Evolutionary conservation across 2,329 filamentous ascomycete species (phyloP).

Genomic region (Fusarium continuum): DNA sequence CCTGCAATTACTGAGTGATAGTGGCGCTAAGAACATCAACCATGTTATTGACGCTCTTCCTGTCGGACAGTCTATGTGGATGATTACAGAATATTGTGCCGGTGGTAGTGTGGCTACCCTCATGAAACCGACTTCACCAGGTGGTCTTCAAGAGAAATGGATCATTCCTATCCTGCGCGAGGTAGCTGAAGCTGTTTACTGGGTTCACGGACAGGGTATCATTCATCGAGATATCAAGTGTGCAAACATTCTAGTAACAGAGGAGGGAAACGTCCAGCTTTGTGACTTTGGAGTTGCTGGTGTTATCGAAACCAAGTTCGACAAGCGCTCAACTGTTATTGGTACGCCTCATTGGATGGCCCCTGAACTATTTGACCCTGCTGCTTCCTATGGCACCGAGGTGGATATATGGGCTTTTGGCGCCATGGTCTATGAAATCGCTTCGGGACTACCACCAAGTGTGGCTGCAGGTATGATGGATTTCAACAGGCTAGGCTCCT

Average conservation of each 20-base stretch:
- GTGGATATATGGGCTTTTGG: conserved; percentile 89
- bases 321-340: conserved; percentile 82
- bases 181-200: conserved; percentile 71
- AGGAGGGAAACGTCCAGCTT: conserved; percentile 79
- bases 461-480: conserved; percentile 61
- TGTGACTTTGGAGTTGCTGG: conserved; percentile 88
- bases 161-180: conserved; percentile 74
- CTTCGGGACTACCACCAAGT: conserved; percentile 79
- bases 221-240: conserved; percentile 78
- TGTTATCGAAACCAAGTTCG: conserved; percentile 76
- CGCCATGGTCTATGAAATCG: conserved; percentile 82
- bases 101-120: conserved; percentile 82
- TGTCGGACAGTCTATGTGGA: conserved; percentile 84
- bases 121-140: conserved; percentile 73
- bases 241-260: conserved; percentile 82
- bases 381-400: conserved; percentile 73
- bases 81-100: conserved; percentile 86
- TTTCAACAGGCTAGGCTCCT: conserved; percentile 61
- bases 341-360: conserved; percentile 91
- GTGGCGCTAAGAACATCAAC: conserved; percentile 81
- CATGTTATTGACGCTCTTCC: conserved; percentile 81
- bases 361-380: conserved; percentile 75
- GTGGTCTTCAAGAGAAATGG: conserved; percentile 74
- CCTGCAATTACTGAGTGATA: conserved; percentile 76
- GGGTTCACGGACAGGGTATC: conserved; percentile 74